Evolutionary conservation across 1,284 basidiomycete genomes (phyloP).

Genomic region (Mycena citricolor): DNA sequence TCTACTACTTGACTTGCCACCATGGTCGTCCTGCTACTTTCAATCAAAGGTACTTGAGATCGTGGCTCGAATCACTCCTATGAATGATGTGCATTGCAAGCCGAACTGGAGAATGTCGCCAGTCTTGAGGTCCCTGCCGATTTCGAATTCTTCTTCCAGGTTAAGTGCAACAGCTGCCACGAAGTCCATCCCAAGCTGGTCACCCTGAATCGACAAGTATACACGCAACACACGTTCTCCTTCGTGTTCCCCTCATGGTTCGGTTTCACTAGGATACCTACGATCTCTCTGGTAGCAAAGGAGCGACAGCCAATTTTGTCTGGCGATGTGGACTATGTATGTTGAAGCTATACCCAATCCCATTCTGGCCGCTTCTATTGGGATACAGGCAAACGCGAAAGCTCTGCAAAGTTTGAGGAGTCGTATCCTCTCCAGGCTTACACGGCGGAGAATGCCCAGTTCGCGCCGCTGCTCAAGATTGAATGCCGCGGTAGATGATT

Average conservation of each 20-base stretch:
- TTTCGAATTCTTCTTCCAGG: constrained; percentile 81
- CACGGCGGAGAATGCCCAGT: constrained; percentile 55
- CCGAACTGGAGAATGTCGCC: constrained; percentile 76
- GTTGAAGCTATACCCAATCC: constrained; percentile 47
- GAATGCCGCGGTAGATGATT: constrained; percentile 58
- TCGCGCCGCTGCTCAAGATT: constrained; percentile 60
- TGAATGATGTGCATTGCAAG: constrained; percentile 45
- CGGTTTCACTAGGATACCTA: constrained; percentile 52
- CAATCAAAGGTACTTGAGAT: constrained; percentile 33
- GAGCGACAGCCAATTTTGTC: constrained; percentile 70
- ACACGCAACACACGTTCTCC: constrained; percentile 22
- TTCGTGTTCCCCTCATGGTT: constrained; percentile 3
- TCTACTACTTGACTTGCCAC: too few species aligned
- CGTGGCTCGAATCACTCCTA: not conserved
- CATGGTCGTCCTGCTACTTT: constrained; percentile 55
- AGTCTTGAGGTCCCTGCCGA: constrained; percentile 62
- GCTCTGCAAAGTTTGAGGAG: constrained; percentile 74
- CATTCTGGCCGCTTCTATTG: constrained; percentile 1
- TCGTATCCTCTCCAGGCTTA: constrained; percentile 54
- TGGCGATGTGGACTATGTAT: constrained; percentile 81
- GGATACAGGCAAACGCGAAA: constrained; percentile 62
- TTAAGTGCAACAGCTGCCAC: constrained; percentile 77
- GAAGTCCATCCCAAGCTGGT: constrained; percentile 72
- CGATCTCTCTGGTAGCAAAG: constrained; percentile 64
- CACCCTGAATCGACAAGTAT: constrained; percentile 64